These are phyloP conservation scores for Exserohilum turcica DNA, from an alignment of 2,329 filamentous ascomycete species.

Conservation along the genomic window DNA sequence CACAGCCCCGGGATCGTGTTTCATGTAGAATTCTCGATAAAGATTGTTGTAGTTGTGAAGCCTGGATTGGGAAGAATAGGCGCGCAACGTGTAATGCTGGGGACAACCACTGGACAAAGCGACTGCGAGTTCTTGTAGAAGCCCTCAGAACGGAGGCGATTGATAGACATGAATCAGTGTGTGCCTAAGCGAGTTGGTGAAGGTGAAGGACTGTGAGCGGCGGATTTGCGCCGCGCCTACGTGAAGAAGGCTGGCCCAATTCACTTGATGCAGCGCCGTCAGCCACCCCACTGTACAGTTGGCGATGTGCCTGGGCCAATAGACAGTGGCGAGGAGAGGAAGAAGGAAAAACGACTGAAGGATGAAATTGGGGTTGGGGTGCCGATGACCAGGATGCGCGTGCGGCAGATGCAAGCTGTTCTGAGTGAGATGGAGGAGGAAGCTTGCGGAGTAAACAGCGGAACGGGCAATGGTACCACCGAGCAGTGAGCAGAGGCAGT, in stretches of 20 bases:
- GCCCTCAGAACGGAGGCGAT: neutral
- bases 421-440: slow-evolving; percentile 9
- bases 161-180: slow-evolving; percentile 15
- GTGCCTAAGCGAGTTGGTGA: neutral
- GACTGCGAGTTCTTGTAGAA: neutral
- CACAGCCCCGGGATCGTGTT: neutral
- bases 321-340: neutral
- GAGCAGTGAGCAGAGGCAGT: slow-evolving; percentile 11
- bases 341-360: neutral
- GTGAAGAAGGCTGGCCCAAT: slow-evolving; percentile 6
- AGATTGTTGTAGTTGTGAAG: neutral
- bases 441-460: slow-evolving; percentile 8
- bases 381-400: slow-evolving; percentile 4
- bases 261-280: slow-evolving; percentile 20
- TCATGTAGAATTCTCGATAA: neutral
- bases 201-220: slow-evolving; percentile 10
- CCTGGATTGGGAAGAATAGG: neutral
- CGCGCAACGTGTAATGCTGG: neutral
- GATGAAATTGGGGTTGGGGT: neutral
- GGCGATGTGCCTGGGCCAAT: slow-evolving; percentile 1
- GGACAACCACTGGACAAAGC: neutral
- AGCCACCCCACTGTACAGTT: slow-evolving; percentile 5
- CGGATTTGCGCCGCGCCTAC: slow-evolving; percentile 1
- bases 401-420: slow-evolving; percentile 11
- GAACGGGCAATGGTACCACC: slow-evolving; percentile 15